Base-by-base conservation (phyloP, 1,284 basidiomycete species). In the Moesziomyces antarcticus region DNA sequence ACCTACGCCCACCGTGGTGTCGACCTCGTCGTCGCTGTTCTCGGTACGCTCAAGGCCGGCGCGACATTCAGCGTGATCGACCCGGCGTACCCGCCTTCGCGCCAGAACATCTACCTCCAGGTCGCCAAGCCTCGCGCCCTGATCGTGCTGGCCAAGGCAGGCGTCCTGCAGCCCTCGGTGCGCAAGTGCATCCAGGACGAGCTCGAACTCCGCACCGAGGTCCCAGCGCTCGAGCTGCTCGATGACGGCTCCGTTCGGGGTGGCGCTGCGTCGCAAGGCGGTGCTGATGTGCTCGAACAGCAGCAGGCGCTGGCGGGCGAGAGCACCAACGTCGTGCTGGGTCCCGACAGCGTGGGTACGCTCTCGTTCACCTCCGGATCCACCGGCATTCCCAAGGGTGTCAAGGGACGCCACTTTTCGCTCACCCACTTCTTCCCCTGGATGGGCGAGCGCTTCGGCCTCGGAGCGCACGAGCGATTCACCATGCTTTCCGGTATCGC, bases 351-450 rank as follows among this genome's bases (percentile, higher is more conserved):
- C 70, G 87, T 97, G 35, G 97, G 93, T 0, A 99, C 97, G 0
- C 87, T 99, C 20, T 94, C 93, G 0, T 99, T 99, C 86, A 99
- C 97, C 1, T 96, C 93, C 72, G 97, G 97, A 52, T 96, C 93
- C 73, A 99, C 97, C 0, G 97, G 97, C 50, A 95, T 99, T 56
- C 97, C 97, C 3, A 99, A 99, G 86, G 97, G 97, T 45, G 96
- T 99, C 49, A 90, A 90, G 79, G 97, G 97, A 0, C 88, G 97
- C 48, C 97, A 99, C 85, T 97, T 92, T 85, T 94, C 92, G 75
- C 87, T 99, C 75, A 99, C 97, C 0, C 97, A 99, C 85, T 99
- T 99, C 88, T 99, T 99, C 90, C 96, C 96, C 3, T 99, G 97
- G 97, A 99, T 99, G 97, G 91, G 92, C 21, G 87, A 94, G 83